These are phyloP conservation scores for Geranium rotundifolium DNA, from an alignment of 345 rosid species.

Conservation along the genomic window DNA sequence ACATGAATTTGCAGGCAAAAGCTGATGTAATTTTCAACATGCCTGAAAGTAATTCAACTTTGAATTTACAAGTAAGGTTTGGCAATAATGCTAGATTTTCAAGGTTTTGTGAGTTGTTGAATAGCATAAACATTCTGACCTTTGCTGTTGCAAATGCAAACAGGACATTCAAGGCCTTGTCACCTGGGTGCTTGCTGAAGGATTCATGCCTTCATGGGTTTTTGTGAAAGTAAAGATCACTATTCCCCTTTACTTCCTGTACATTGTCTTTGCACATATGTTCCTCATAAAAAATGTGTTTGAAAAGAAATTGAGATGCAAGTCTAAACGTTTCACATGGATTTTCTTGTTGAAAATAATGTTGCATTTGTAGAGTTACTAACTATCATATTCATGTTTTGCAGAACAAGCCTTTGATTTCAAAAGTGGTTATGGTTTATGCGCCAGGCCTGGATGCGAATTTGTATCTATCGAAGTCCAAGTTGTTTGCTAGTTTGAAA, in stretches of 20 bases:
- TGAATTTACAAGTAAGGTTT: conserved; percentile 57
- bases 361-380: background rate
- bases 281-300: background rate
- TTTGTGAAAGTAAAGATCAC: conserved; percentile 52
- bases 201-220: conserved; percentile 87
- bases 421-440: conserved; percentile 82
- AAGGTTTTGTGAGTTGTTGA: background rate
- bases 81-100: background rate
- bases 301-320: background rate
- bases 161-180: conserved; percentile 95
- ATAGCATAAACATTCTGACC: background rate
- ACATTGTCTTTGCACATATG: background rate
- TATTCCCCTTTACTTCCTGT: background rate
- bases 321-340: background rate
- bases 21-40: conserved; percentile 61
- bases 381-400: conserved; percentile 12
- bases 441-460: conserved; percentile 92
- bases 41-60: conserved; percentile 43
- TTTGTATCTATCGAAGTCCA: conserved; percentile 63
- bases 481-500: conserved; percentile 52
- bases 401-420: conserved; percentile 89
- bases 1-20: conserved; percentile 46
- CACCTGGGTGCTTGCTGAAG: conserved; percentile 95
- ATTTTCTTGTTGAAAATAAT: background rate
- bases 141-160: conserved; percentile 12